phyloP scores from a whole-genome alignment of 1,284 basidiomycete species.

The Polyporus tsugae region DNA sequence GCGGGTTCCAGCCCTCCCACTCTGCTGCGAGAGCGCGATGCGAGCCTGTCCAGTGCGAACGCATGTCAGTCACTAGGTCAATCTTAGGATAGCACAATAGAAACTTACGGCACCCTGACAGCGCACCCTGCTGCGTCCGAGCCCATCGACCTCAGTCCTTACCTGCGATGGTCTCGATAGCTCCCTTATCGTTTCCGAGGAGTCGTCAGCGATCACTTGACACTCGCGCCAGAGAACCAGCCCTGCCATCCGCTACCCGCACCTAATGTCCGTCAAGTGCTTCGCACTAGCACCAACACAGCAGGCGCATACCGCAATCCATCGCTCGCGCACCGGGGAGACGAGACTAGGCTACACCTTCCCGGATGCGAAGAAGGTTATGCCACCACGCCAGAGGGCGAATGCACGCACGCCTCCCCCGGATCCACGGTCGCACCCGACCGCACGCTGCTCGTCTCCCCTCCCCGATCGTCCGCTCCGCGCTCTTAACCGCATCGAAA shows the following conservation, averaged over 20 bases:
- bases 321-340: background rate
- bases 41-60: background rate
- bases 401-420: background rate
- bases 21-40: background rate
- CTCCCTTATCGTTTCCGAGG: background rate
- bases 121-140: background rate
- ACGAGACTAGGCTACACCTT: background rate
- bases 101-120: slow-evolving; percentile 5
- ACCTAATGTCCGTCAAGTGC: background rate
- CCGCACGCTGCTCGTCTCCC: background rate
- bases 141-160: background rate
- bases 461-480: slow-evolving; percentile 2
- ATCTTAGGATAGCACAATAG: background rate
- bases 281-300: slow-evolving; percentile 2
- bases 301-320: background rate
- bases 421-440: background rate
- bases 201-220: background rate
- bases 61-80: background rate
- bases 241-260: background rate
- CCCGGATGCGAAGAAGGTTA: background rate
- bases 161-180: background rate
- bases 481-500: background rate
- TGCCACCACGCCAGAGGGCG: background rate
- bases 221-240: background rate
- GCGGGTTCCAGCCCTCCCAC: background rate